Evolutionary conservation across 192 early-diverging fungal genomes (phyloP).

Genomic region (Backusella liffmaniae): DNA sequence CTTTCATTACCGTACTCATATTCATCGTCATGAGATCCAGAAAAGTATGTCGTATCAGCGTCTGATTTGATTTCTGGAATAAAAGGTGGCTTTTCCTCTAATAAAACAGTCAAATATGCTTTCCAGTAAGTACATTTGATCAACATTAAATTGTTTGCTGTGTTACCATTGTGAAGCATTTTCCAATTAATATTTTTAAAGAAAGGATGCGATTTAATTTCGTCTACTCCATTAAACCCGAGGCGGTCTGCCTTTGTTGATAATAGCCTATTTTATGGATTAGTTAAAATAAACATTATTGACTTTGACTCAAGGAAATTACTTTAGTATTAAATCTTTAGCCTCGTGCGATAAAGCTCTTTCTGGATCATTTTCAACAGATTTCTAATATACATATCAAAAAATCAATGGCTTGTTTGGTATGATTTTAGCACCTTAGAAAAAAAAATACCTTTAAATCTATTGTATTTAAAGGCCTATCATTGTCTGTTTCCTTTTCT

Average conservation of each 20-base stretch:
- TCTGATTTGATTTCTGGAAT: conserved; percentile 81
- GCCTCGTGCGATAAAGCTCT: conserved; percentile 57
- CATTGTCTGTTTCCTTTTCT: neutral
- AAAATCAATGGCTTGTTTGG: neutral
- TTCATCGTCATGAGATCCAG: conserved; percentile 41
- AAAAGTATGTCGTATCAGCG: conserved; percentile 90
- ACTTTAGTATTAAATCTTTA: conserved; percentile 66
- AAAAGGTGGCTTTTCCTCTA: conserved; percentile 69
- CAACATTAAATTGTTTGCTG: neutral
- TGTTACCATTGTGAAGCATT: conserved; percentile 46
- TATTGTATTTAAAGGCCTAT: neutral
- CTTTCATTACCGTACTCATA: neutral
- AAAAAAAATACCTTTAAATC: conserved; percentile 3
- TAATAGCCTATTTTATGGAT: conserved; percentile 54
- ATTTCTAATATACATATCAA: neutral
- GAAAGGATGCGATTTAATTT: conserved; percentile 68
- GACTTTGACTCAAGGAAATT: conserved; percentile 7
- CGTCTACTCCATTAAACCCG: conserved; percentile 56
- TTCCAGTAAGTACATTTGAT: neutral
- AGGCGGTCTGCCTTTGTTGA: conserved; percentile 68
- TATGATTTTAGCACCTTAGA: neutral
- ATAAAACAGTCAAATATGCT: neutral
- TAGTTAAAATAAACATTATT: neutral
- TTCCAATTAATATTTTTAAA: conserved; percentile 66
- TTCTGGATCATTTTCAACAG: conserved; percentile 35